phyloP scores from a whole-genome alignment of 2,329 filamentous ascomycete species.

The Ampelomyces quisqualis region DNA sequence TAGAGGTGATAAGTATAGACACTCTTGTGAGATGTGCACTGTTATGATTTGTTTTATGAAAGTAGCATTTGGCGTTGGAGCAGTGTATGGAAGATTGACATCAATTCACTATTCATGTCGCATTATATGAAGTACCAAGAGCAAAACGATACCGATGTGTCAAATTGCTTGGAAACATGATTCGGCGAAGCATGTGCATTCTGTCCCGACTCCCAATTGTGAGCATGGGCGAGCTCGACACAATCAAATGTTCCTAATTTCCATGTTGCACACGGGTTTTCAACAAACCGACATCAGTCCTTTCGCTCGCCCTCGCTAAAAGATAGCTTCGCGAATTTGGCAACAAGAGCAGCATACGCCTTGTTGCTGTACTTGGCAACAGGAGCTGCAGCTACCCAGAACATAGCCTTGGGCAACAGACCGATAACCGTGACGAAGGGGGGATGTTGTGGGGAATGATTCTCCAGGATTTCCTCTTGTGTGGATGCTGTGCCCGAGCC shows the following conservation, averaged over 20 bases:
- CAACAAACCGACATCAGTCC: background rate
- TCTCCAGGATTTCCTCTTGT: slow-evolving; percentile 5
- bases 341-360: slow-evolving; percentile 11
- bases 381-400: slow-evolving; percentile 20
- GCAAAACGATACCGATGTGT: no score
- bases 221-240: no score
- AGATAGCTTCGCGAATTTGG: slow-evolving; percentile 8
- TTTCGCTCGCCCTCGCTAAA: background rate
- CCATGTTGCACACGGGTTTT: background rate
- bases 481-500: background rate
- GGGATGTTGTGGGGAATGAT: slow-evolving; percentile 16
- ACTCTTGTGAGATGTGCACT: background rate
- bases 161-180: no score
- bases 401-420: slow-evolving; percentile 29
- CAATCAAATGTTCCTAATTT: no score
- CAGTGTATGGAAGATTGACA: no score
- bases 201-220: no score
- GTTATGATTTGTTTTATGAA: background rate
- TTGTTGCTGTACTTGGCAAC: slow-evolving; percentile 7
- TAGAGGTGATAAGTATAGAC: background rate
- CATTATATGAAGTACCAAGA: no score
- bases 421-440: slow-evolving; percentile 28
- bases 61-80: background rate
- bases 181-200: no score
- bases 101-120: no score